A percentile compares a stretch with the other conserved stretches of the same genome.
Evolutionary conservation across 768 basidiomycete species (phyloP).

Genomic region (Amyloporia xantha): DNA sequence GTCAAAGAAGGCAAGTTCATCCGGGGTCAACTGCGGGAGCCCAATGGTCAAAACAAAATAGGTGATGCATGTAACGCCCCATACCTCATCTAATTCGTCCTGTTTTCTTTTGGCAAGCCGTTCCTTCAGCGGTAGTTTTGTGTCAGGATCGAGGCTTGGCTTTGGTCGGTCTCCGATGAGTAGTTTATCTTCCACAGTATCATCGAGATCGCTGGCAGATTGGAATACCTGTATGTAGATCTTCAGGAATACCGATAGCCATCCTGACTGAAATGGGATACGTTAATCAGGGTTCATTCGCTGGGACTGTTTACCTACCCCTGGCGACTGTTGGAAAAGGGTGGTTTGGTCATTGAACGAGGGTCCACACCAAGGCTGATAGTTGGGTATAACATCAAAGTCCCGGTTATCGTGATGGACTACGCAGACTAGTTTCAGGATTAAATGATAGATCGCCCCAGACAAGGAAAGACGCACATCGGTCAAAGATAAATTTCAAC

Average conservation of each 20-base stretch:
- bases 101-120: conserved; percentile 45
- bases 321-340: conserved; percentile 55
- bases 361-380: conserved; percentile 53
- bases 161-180: conserved; percentile 77
- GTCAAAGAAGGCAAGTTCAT: conserved; percentile 52
- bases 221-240: conserved; percentile 74
- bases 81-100: conserved; percentile 51
- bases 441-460: not conserved
- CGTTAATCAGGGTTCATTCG: not conserved
- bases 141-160: conserved; percentile 44
- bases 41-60: conserved; percentile 9
- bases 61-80: conserved; percentile 9
- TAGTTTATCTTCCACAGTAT: conserved; percentile 74
- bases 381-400: conserved; percentile 68
- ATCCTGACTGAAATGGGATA: conserved; percentile 44
- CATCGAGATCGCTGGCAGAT: conserved; percentile 74
- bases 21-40: conserved; percentile 59
- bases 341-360: conserved; percentile 63
- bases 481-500: conserved; percentile 75
- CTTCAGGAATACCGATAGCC: conserved; percentile 68
- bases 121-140: conserved; percentile 46
- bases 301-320: conserved; percentile 38
- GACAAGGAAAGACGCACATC: conserved; percentile 37
- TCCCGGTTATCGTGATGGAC: conserved; percentile 86
- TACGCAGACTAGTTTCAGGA: conserved; percentile 21